These are phyloP conservation scores for Imleria badia DNA, from an alignment of 768 basidiomycete species.

Conservation along the genomic window DNA sequence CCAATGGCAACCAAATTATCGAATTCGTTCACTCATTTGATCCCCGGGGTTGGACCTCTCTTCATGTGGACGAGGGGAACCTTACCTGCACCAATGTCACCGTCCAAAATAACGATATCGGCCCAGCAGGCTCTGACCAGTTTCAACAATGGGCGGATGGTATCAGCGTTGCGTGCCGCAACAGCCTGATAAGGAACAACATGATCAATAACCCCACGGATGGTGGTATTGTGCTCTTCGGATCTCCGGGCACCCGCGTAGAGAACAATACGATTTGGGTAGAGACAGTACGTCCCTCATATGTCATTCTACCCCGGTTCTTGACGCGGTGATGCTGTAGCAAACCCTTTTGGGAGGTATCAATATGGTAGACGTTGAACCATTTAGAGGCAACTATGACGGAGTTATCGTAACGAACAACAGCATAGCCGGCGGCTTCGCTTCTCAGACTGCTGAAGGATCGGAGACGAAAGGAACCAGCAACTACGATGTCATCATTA, in stretches of 20 bases:
- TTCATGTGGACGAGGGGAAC: slow-evolving; percentile 73
- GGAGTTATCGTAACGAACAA: slow-evolving; percentile 68
- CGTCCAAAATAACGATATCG: slow-evolving; percentile 82
- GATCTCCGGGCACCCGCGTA: slow-evolving; percentile 67
- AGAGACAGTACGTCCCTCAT: slow-evolving; percentile 47
- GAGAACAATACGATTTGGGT: slow-evolving; percentile 80
- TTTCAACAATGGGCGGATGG: slow-evolving; percentile 83
- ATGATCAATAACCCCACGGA: slow-evolving; percentile 72
- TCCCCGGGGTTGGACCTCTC: slow-evolving; percentile 80
- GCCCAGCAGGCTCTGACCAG: slow-evolving; percentile 65
- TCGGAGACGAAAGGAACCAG: slow-evolving; percentile 55
- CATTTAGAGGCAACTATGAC: slow-evolving; percentile 65
- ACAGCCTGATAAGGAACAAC: slow-evolving; percentile 64
- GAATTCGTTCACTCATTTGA: slow-evolving; percentile 77
- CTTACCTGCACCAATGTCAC: slow-evolving; percentile 61
- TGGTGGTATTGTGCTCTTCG: slow-evolving; percentile 79
- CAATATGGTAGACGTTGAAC: slow-evolving; percentile 72
- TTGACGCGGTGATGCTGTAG: slow-evolving; percentile 33
- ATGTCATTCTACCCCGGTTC: neutral
- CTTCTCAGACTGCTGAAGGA: slow-evolving; percentile 43
- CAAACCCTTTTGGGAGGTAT: slow-evolving; percentile 73
- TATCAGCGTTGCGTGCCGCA: slow-evolving; percentile 69
- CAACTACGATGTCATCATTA: slow-evolving; percentile 60
- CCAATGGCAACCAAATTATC: slow-evolving; percentile 67
- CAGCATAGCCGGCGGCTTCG: slow-evolving; percentile 66